Evolutionary conservation across 1,284 basidiomycete species (phyloP).

Genomic region (Austroboletus novae-zelandiae): DNA sequence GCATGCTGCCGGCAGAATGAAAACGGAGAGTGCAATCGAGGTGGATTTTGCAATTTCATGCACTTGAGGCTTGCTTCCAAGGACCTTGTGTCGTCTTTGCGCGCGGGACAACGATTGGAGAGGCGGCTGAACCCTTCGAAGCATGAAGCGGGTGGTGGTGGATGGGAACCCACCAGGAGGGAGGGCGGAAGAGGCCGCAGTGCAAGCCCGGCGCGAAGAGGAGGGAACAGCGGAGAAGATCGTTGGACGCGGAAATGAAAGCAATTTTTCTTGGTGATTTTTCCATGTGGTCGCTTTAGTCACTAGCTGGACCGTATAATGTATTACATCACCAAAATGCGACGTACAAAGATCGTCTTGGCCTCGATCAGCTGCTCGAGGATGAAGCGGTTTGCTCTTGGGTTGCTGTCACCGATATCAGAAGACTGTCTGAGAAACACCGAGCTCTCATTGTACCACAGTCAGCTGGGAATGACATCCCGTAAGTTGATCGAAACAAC

Average conservation of each 20-base stretch:
- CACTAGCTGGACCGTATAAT: not conserved
- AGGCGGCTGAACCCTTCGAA: constrained; percentile 70
- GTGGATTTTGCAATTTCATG: constrained; percentile 99
- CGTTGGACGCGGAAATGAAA: constrained; percentile 66
- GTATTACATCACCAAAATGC: not conserved
- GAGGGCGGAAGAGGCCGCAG: constrained; percentile 65
- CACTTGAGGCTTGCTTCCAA: constrained; percentile 87
- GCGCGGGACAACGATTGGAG: constrained; percentile 82
- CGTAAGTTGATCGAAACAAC: not conserved
- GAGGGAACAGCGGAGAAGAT: constrained; percentile 68
- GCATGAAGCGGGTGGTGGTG: constrained; percentile 61
- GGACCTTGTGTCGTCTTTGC: constrained; percentile 75
- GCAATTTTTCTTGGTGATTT: not conserved
- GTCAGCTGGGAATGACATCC: not conserved
- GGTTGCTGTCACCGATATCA: no score
- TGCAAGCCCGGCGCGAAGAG: constrained; percentile 64
- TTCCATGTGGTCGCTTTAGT: not conserved
- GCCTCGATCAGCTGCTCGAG: no score
- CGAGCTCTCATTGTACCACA: no score
- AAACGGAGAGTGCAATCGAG: constrained; percentile 93
- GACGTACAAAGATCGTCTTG: no score
- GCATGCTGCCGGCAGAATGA: constrained; percentile 99
- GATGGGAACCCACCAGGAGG: constrained; percentile 75
- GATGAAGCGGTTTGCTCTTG: no score
- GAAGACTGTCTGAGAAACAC: no score